Conservation (phyloP, 2,329 filamentous ascomycete species). For the Elsinoe necatrix region DNA sequence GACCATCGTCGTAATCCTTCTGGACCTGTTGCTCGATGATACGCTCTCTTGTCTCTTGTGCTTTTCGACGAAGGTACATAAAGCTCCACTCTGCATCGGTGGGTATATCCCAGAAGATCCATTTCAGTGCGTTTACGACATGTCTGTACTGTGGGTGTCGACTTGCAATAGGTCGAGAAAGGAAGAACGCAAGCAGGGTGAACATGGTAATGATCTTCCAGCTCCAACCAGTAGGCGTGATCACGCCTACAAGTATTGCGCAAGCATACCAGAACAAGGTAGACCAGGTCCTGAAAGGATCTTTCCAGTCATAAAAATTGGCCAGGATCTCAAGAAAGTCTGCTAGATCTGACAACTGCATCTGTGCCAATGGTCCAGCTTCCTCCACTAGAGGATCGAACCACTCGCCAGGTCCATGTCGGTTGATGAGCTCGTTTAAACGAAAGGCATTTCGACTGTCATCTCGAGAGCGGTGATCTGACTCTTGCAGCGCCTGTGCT, state of each 20-base stretch:
- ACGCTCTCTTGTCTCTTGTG: constrained; percentile 23
- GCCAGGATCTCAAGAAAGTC: constrained; percentile 31
- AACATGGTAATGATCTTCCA: constrained; percentile 32
- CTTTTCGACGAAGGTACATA: constrained; percentile 25
- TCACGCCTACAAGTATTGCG: constrained; percentile 27
- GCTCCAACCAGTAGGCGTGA: constrained; percentile 29
- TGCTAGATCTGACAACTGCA: constrained; percentile 32
- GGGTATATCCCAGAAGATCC: constrained; percentile 34
- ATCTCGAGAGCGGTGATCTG: constrained; percentile 28
- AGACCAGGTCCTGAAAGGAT: constrained; percentile 28
- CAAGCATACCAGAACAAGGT: constrained; percentile 30
- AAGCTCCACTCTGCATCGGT: constrained; percentile 31
- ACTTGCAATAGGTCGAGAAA: constrained; percentile 30
- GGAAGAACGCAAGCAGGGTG: constrained; percentile 30
- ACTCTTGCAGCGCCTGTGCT: constrained; percentile 29
- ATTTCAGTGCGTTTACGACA: constrained; percentile 30
- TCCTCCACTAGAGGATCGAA: constrained; percentile 32
- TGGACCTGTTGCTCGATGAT: constrained; percentile 20
- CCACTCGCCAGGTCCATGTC: constrained; percentile 32
- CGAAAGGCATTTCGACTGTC: constrained; percentile 26
- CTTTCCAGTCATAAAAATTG: constrained; percentile 33
- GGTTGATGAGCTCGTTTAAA: constrained; percentile 32
- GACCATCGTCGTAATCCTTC: neutral
- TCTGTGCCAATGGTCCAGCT: constrained; percentile 31
- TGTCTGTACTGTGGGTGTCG: constrained; percentile 31